phyloP scores from a whole-genome alignment of 306 rosid genomes.

The Quercus parvula region DNA sequence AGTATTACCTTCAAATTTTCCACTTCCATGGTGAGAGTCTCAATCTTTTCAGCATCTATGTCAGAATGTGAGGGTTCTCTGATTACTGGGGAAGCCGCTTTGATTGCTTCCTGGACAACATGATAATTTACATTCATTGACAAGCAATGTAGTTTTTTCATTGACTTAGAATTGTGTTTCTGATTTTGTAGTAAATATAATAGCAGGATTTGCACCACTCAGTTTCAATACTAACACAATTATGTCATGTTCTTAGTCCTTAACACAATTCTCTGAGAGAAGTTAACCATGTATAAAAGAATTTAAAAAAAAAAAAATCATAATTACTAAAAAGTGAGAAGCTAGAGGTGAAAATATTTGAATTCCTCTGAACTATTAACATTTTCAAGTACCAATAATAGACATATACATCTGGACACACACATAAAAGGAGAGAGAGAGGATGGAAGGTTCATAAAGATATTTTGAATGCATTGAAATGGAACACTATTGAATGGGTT shows the following conservation, averaged over 20 bases:
- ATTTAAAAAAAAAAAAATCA: too few relatives aligned
- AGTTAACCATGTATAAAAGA: not conserved
- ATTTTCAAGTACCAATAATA: not conserved
- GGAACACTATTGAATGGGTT: not conserved
- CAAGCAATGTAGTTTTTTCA: constrained; percentile 34
- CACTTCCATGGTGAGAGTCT: constrained; percentile 50
- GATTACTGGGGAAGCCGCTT: constrained; percentile 32
- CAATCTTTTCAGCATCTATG: constrained; percentile 34
- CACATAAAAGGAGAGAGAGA: not conserved
- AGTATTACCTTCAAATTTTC: constrained; percentile 57
- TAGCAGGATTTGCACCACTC: not conserved
- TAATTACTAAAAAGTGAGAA: too few relatives aligned
- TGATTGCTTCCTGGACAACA: constrained; percentile 34
- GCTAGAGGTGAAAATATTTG: not conserved
- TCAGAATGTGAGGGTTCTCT: constrained; percentile 42
- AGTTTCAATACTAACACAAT: not conserved
- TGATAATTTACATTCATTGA: constrained; percentile 34
- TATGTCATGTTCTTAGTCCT: not conserved
- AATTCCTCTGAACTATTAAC: not conserved
- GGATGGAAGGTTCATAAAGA: not conserved
- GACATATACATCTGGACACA: not conserved
- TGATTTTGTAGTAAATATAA: constrained; percentile 9
- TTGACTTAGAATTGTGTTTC: constrained; percentile 17
- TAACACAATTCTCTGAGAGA: not conserved
- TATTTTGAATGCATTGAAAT: not conserved